Evolutionary conservation across 2,329 filamentous ascomycete genomes (phyloP).

Genomic region (Coniochaeta sp.): DNA sequence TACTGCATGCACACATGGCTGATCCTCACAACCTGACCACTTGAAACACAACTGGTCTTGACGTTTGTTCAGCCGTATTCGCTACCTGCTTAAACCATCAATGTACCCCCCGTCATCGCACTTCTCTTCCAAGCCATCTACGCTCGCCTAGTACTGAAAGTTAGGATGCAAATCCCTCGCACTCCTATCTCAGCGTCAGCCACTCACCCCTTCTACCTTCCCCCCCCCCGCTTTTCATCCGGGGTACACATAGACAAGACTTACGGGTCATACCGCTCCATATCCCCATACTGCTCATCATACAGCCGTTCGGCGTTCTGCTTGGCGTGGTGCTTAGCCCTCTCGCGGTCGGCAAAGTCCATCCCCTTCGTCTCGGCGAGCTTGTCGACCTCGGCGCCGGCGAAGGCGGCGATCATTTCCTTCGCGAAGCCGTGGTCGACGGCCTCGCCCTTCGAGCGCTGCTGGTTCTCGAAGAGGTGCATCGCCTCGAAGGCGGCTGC

Average conservation of each 20-base stretch:
- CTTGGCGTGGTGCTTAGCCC: constrained; percentile 52
- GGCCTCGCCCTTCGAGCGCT: constrained; percentile 63
- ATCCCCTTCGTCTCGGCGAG: constrained; percentile 66
- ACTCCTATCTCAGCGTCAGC: neutral
- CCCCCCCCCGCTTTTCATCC: no score
- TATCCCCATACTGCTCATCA: constrained; percentile 50
- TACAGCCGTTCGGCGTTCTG: constrained; percentile 53
- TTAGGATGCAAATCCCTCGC: neutral
- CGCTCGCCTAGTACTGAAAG: neutral
- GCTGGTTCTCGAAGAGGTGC: constrained; percentile 71
- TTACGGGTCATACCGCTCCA: constrained; percentile 51
- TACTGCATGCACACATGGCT: no score
- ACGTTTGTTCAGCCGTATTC: no score
- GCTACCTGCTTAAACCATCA: no score
- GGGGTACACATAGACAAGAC: constrained; percentile 18
- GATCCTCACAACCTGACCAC: no score
- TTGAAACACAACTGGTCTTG: no score
- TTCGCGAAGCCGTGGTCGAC: constrained; percentile 72
- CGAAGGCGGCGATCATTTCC: constrained; percentile 66
- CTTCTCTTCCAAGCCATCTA: no score
- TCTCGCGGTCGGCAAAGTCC: constrained; percentile 49
- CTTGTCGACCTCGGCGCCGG: constrained; percentile 69
- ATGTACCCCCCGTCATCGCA: no score
- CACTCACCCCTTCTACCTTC: no score
- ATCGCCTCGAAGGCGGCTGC: constrained; percentile 74